phyloP scores from a whole-genome alignment of 75 land plant species.

The Pinus tabuliformis region DNA sequence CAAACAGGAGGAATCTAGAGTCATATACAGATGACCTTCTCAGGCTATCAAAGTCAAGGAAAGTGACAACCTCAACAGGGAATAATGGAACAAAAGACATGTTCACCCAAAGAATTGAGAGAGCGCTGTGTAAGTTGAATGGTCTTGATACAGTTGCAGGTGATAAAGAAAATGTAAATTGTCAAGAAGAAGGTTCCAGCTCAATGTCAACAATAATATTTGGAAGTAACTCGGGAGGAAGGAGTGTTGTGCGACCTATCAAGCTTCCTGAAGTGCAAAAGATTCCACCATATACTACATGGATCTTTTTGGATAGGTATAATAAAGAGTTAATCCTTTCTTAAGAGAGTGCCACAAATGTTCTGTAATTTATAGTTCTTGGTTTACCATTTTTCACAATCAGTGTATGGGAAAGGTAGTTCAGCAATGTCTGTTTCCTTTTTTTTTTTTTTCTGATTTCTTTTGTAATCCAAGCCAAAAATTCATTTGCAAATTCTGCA shows the following conservation, averaged over 20 bases:
- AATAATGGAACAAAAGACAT: slow-evolving; percentile 25
- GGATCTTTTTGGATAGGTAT: slow-evolving; percentile 97
- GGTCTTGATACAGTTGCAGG: slow-evolving; percentile 39
- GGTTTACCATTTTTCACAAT: not conserved
- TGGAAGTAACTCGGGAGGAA: slow-evolving; percentile 56
- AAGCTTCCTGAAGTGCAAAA: slow-evolving; percentile 66
- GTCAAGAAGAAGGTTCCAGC: slow-evolving; percentile 51
- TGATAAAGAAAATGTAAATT: slow-evolving; percentile 34
- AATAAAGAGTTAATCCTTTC: slow-evolving; percentile 4
- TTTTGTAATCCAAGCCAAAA: not conserved
- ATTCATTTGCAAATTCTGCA: not conserved
- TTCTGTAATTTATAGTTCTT: not conserved
- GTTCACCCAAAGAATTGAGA: slow-evolving; percentile 57
- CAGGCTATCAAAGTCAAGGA: not conserved
- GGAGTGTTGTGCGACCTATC: slow-evolving; percentile 59
- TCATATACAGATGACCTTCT: not conserved
- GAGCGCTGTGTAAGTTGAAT: slow-evolving; percentile 44
- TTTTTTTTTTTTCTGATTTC: not conserved
- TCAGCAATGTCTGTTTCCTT: not conserved
- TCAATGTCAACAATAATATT: slow-evolving; percentile 54
- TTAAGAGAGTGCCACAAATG: not conserved
- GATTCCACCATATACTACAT: slow-evolving; percentile 95
- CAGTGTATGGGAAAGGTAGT: not conserved
- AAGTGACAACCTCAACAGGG: not conserved
- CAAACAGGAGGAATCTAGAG: not conserved